A percentile compares a stretch with the other conserved stretches of the same genome.
These are phyloP conservation scores for Kodamaea derodonti DNA, from an alignment of 1,139 yeast genomes.

Conservation along the genomic window DNA sequence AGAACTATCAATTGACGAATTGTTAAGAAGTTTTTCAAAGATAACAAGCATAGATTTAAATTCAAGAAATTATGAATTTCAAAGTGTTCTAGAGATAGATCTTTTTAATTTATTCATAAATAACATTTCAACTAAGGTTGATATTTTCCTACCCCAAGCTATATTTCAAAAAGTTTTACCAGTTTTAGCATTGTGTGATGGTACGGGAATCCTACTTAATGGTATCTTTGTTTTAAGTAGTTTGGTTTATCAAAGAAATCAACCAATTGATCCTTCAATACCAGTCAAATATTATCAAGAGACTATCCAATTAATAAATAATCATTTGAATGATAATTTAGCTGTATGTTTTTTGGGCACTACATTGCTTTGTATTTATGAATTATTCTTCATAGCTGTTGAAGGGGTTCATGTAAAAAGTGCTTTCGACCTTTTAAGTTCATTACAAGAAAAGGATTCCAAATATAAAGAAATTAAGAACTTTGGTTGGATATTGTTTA, in stretches of 20 bases:
- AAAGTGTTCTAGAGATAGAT: slow-evolving; percentile 25
- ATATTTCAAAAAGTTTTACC: slow-evolving; percentile 31
- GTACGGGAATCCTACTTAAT: slow-evolving; percentile 33
- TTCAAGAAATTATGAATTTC: slow-evolving; percentile 12
- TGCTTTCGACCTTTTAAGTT: slow-evolving; percentile 4
- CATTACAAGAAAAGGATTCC: not conserved
- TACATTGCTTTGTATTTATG: slow-evolving; percentile 35
- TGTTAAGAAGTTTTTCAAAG: slow-evolving; percentile 24
- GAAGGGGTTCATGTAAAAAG: slow-evolving; percentile 7
- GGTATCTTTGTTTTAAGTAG: slow-evolving; percentile 35
- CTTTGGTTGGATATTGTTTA: slow-evolving; percentile 36
- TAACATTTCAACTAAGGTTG: slow-evolving; percentile 25
- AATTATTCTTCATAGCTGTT: slow-evolving; percentile 28
- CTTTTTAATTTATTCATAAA: slow-evolving; percentile 33
- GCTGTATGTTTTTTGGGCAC: slow-evolving; percentile 31
- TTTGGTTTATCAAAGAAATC: slow-evolving; percentile 27
- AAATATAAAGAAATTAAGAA: not conserved
- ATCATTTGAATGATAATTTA: slow-evolving; percentile 22
- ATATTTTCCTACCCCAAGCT: slow-evolving; percentile 29
- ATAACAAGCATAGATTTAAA: slow-evolving; percentile 16
- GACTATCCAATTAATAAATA: slow-evolving; percentile 30
- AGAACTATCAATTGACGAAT: slow-evolving; percentile 24
- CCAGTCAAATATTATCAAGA: slow-evolving; percentile 37
- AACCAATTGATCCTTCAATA: slow-evolving; percentile 28
- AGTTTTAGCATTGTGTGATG: slow-evolving; percentile 35